phyloP scores from a whole-genome alignment of 768 basidiomycete genomes.

The Serendipita indica region DNA sequence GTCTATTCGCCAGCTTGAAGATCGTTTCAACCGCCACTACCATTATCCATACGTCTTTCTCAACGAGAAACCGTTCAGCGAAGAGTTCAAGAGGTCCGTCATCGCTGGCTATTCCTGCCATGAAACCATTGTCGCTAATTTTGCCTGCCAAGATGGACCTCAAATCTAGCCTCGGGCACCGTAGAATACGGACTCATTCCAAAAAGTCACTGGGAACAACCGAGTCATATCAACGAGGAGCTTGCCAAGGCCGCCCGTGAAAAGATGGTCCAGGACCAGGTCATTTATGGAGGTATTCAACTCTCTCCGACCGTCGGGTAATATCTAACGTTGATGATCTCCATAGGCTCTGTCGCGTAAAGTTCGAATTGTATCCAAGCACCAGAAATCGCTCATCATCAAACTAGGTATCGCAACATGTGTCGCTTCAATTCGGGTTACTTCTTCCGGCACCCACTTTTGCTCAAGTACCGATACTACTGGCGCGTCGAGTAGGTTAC shows the following conservation, averaged over 20 bases:
- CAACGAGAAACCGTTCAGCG: slow-evolving; percentile 64
- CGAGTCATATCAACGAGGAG: slow-evolving; percentile 61
- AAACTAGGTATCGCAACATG: slow-evolving; percentile 71
- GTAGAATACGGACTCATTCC: slow-evolving; percentile 32
- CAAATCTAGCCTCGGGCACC: slow-evolving; percentile 33
- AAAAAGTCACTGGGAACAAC: slow-evolving; percentile 39
- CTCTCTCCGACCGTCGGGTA: background rate
- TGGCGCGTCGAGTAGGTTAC: slow-evolving; percentile 70
- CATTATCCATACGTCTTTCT: slow-evolving; percentile 74
- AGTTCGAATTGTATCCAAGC: slow-evolving; percentile 21
- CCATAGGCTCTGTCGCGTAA: slow-evolving; percentile 56
- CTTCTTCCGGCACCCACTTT: slow-evolving; percentile 68
- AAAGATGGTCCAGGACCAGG: slow-evolving; percentile 43
- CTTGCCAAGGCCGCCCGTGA: slow-evolving; percentile 42
- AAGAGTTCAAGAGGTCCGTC: slow-evolving; percentile 51
- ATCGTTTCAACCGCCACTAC: slow-evolving; percentile 44
- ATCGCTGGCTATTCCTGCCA: slow-evolving; percentile 9
- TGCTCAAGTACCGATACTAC: slow-evolving; percentile 69
- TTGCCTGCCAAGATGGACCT: slow-evolving; percentile 21
- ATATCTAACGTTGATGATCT: background rate
- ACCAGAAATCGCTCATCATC: background rate
- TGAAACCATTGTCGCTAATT: slow-evolving; percentile 2
- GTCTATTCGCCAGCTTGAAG: slow-evolving; percentile 57
- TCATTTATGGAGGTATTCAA: slow-evolving; percentile 38
- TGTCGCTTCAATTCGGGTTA: slow-evolving; percentile 89